Percentiles rank a stretch among this genome's conserved stretches.
phyloP scores from a whole-genome alignment of 768 basidiomycete genomes.

The Tulasnella sp. region DNA sequence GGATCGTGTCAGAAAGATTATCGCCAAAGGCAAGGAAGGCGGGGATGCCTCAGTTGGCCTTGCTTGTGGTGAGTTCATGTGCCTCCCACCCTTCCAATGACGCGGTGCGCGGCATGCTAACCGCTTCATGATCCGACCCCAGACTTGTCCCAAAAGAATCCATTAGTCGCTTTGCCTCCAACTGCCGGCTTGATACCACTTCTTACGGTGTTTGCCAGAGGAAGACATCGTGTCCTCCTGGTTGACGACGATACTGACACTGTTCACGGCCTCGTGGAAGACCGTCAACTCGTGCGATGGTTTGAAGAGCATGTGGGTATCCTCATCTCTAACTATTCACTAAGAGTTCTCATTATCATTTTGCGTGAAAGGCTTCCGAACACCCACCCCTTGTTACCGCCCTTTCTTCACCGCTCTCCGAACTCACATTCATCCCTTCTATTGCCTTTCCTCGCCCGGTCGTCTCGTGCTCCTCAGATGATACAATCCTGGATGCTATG shows the following conservation, averaged over 20 bases:
- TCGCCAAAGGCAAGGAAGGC: conserved; percentile 69
- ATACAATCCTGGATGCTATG: conserved; percentile 75
- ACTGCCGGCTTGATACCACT: conserved; percentile 62
- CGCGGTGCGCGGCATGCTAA: not conserved
- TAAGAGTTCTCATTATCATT: not conserved
- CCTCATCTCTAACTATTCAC: not conserved
- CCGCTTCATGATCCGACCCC: conserved; percentile 19
- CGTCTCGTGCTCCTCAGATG: conserved; percentile 57
- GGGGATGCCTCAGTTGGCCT: conserved; percentile 63
- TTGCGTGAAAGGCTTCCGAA: conserved; percentile 3
- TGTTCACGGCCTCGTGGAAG: conserved; percentile 64
- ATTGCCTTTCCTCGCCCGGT: conserved; percentile 43
- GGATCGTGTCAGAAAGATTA: conserved; percentile 61
- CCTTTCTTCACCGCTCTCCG: conserved; percentile 15
- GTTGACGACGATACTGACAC: conserved; percentile 40
- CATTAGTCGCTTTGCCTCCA: conserved; percentile 59
- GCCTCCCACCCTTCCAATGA: conserved; percentile 35
- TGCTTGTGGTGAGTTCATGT: conserved; percentile 57
- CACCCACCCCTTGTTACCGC: conserved; percentile 15
- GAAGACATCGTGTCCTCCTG: conserved; percentile 68
- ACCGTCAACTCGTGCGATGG: conserved; percentile 39
- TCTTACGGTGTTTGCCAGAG: conserved; percentile 62
- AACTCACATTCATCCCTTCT: conserved; percentile 16
- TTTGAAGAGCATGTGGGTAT: conserved; percentile 31
- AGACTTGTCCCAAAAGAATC: conserved; percentile 87